Evolutionary conservation across 179 eudicot species (phyloP).

Genomic region (Amaranthus tricolor): DNA sequence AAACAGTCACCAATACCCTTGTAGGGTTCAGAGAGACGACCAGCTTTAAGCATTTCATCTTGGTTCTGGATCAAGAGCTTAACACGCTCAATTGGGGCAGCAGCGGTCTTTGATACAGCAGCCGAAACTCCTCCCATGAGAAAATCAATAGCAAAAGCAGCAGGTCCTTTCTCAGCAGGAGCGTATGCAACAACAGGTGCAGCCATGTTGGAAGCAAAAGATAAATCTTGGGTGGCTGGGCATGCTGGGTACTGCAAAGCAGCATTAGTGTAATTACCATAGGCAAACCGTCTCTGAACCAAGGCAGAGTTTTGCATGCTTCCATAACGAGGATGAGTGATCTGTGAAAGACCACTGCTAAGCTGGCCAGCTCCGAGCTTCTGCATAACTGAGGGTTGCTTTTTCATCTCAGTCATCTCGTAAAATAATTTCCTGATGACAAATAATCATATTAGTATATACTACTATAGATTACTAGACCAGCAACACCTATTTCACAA

Average conservation of each 20-base stretch:
- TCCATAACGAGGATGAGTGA: constrained; percentile 39
- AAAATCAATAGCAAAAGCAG: constrained; percentile 58
- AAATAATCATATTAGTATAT: background rate
- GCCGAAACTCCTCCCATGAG: constrained; percentile 86
- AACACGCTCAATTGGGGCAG: constrained; percentile 86
- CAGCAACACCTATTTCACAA: no score
- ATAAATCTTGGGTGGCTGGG: constrained; percentile 37
- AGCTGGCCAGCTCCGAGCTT: constrained; percentile 53
- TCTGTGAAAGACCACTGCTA: constrained; percentile 36
- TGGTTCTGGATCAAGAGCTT: constrained; percentile 82
- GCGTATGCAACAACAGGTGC: constrained; percentile 59
- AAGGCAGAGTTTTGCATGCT: constrained; percentile 39
- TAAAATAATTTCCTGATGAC: constrained; percentile 5
- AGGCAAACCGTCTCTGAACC: constrained; percentile 39
- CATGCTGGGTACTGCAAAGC: constrained; percentile 42
- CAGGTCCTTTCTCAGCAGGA: constrained; percentile 59
- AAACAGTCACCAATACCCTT: constrained; percentile 81
- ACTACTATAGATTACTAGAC: background rate
- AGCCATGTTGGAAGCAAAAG: constrained; percentile 36
- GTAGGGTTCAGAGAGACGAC: constrained; percentile 75
- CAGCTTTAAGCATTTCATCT: constrained; percentile 73
- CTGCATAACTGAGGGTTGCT: constrained; percentile 43
- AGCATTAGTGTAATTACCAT: constrained; percentile 53
- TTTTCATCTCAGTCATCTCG: constrained; percentile 52
- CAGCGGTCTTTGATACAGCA: constrained; percentile 78